These are phyloP conservation scores for Naganishia cerealis DNA, from an alignment of 1,284 basidiomycete genomes.

Conservation along the genomic window DNA sequence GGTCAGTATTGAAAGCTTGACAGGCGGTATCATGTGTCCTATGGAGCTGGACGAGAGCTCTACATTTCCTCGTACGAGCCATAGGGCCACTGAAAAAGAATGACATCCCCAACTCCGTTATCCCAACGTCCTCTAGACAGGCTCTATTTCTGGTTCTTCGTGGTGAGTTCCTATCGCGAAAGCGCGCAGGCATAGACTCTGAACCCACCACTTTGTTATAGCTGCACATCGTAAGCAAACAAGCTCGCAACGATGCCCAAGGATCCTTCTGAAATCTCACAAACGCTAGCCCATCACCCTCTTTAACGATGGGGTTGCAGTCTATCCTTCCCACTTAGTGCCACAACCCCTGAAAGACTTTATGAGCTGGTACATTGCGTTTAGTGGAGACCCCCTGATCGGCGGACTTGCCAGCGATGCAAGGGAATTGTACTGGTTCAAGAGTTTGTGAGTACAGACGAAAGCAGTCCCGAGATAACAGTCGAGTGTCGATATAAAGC, in stretches of 20 bases:
- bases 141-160: slow-evolving; percentile 46
- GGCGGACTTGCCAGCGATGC: slow-evolving; percentile 38
- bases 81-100: not conserved
- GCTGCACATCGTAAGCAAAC: slow-evolving; percentile 37
- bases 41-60: too few species aligned
- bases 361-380: slow-evolving; percentile 41
- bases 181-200: not conserved
- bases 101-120: slow-evolving; percentile 8
- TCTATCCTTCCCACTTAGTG: slow-evolving; percentile 46
- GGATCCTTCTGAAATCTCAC: too few species aligned
- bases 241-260: not conserved
- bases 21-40: too few species aligned
- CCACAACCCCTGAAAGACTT: slow-evolving; percentile 30
- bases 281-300: slow-evolving; percentile 41
- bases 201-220: not conserved
- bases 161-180: slow-evolving; percentile 37
- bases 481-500: not conserved
- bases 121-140: slow-evolving; percentile 41
- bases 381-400: slow-evolving; percentile 49
- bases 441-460: slow-evolving; percentile 36
- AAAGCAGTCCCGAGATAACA: not conserved
- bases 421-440: slow-evolving; percentile 46
- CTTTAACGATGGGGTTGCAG: slow-evolving; percentile 45
- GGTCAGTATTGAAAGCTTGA: too few species aligned
- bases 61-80: not conserved